phyloP scores from a whole-genome alignment of 2,329 filamentous ascomycete genomes.

The Diaporthe batatas region DNA sequence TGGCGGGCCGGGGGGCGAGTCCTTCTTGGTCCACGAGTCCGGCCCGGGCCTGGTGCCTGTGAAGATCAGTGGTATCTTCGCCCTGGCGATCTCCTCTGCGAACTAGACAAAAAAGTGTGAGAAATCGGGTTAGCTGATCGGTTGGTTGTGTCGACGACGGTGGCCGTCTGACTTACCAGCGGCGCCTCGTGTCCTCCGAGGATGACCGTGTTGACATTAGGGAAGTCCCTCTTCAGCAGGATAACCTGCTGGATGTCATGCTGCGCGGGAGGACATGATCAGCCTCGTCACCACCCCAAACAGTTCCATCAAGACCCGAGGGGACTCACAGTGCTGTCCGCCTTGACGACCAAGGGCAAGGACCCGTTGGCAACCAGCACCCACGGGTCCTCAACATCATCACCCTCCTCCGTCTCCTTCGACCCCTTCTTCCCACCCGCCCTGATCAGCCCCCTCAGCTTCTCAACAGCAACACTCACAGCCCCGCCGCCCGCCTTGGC shows the following conservation, averaged over 20 bases:
- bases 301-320: background rate
- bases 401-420: constrained; percentile 45
- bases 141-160: background rate
- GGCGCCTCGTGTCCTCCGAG: constrained; percentile 57
- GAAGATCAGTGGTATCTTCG: constrained; percentile 59
- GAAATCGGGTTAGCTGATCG: background rate
- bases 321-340: constrained; percentile 53
- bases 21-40: constrained; percentile 53
- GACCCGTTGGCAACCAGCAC: constrained; percentile 53
- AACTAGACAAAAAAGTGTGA: constrained; percentile 48
- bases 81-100: constrained; percentile 54
- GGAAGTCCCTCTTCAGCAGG: constrained; percentile 53
- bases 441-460: constrained; percentile 53
- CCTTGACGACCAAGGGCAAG: constrained; percentile 57
- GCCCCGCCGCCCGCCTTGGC: constrained; percentile 48
- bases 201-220: constrained; percentile 52
- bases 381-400: constrained; percentile 47
- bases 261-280: constrained; percentile 44
- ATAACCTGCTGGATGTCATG: constrained; percentile 58
- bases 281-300: background rate
- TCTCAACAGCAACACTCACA: constrained; percentile 48
- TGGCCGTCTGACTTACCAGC: constrained; percentile 47
- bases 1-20: constrained; percentile 57
- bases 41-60: constrained; percentile 54
- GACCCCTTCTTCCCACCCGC: constrained; percentile 50